Percentiles rank a stretch among this genome's conserved stretches.
These are phyloP conservation scores for Platanus orientalis DNA, from an alignment of 164 flowering plant species.

Conservation along the genomic window DNA sequence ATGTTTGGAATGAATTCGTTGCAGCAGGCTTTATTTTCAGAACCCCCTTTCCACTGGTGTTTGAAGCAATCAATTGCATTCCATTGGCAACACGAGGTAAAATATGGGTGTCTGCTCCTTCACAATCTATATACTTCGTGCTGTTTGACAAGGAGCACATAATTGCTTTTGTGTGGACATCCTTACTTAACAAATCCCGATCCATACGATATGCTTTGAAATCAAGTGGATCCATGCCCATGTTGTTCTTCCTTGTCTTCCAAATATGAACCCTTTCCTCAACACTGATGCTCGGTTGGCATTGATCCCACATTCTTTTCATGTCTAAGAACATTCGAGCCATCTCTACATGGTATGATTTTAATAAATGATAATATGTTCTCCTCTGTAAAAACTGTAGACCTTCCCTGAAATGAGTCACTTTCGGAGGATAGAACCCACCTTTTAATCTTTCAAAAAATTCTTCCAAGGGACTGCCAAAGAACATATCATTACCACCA, in stretches of 20 bases:
- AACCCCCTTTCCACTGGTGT: constrained; percentile 23
- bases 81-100: constrained; percentile 17
- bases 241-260: constrained; percentile 16
- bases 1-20: constrained; percentile 10
- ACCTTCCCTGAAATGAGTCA: constrained; percentile 26
- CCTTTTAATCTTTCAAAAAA: constrained; percentile 30
- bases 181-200: constrained; percentile 9
- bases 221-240: constrained; percentile 18
- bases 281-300: constrained; percentile 13
- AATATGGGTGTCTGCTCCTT: constrained; percentile 1
- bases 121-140: constrained; percentile 10
- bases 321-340: constrained; percentile 20
- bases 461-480: constrained; percentile 30
- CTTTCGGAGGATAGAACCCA: constrained; percentile 29
- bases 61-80: constrained; percentile 16
- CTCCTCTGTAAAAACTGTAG: constrained; percentile 24
- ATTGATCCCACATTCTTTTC: constrained; percentile 28
- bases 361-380: constrained; percentile 21
- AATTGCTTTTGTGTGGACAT: neutral
- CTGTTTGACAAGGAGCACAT: constrained; percentile 7
- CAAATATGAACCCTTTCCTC: constrained; percentile 26
- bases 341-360: constrained; percentile 30
- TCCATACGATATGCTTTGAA: constrained; percentile 28
- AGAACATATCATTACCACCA: constrained; percentile 27
- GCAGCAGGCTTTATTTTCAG: constrained; percentile 26